Evolutionary conservation across 495 filamentous ascomycete species (phyloP).

Genomic region (Penicillium cataractarum): DNA sequence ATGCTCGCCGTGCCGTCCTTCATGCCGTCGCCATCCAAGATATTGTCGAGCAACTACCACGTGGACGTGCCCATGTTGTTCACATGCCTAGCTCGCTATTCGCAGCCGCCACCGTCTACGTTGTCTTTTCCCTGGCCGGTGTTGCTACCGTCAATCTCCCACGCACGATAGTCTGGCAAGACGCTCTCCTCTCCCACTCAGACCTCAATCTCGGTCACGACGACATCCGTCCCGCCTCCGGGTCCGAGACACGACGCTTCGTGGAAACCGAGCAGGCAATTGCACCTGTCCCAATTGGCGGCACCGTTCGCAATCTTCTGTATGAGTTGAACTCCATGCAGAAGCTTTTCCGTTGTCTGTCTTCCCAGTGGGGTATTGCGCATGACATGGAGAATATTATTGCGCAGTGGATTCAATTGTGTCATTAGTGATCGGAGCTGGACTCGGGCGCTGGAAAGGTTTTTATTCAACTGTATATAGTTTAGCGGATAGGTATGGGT

Average conservation of each 20-base stretch:
- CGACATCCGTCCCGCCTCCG: constrained; percentile 22
- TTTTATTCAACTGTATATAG: not conserved
- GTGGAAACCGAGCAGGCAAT: constrained; percentile 33
- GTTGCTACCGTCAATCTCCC: constrained; percentile 43
- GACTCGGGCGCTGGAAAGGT: not conserved
- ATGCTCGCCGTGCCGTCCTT: constrained; percentile 48
- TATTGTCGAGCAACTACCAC: constrained; percentile 52
- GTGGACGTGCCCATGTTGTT: constrained; percentile 50
- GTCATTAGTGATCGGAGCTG: constrained; percentile 34
- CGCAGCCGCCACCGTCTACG: constrained; percentile 48
- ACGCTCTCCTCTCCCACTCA: constrained; percentile 41
- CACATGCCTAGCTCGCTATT: constrained; percentile 53
- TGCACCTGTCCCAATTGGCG: constrained; percentile 22
- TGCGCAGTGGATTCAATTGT: constrained; percentile 50
- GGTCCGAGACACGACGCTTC: constrained; percentile 45
- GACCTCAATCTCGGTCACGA: constrained; percentile 38
- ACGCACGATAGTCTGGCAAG: constrained; percentile 47
- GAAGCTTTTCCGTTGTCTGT: constrained; percentile 52
- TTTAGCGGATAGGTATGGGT: not conserved
- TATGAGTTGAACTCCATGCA: constrained; percentile 57
- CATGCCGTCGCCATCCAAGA: constrained; percentile 55
- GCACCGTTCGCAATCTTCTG: constrained; percentile 42
- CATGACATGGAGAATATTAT: constrained; percentile 54
- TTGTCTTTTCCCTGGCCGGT: constrained; percentile 45
- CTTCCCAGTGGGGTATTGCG: constrained; percentile 53